Percentiles rank a stretch among this genome's conserved stretches.
phyloP scores from a whole-genome alignment of 208 protist species.

The Leishmania tarentolae region DNA sequence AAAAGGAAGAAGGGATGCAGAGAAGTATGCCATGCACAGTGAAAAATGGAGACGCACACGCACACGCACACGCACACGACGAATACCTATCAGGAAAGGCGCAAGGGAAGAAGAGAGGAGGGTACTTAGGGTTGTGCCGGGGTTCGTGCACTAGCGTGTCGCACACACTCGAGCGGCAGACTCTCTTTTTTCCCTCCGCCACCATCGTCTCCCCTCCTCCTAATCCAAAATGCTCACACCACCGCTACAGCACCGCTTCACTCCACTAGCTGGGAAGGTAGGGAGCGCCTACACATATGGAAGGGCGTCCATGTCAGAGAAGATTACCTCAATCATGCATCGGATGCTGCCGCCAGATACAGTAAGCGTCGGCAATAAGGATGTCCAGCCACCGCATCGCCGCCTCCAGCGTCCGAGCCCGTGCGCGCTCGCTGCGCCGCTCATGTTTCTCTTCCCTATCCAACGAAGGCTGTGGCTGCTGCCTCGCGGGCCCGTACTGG shows the following conservation, averaged over 20 bases:
- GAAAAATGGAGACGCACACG: neutral
- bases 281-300: neutral
- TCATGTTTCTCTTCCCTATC: neutral
- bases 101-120: neutral
- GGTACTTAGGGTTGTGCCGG: no score
- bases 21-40: neutral
- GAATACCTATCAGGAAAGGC: neutral
- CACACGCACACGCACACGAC: neutral
- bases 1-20: neutral
- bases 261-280: neutral
- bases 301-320: neutral
- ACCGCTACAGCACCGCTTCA: neutral
- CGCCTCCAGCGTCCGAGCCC: neutral
- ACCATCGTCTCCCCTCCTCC: neutral
- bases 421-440: no score
- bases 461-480: neutral
- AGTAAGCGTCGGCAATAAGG: conserved; percentile 61
- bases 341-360: conserved; percentile 40
- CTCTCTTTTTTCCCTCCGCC: neutral
- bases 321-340: neutral
- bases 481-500: conserved; percentile 9
- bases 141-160: no score
- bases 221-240: neutral
- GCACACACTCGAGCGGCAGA: neutral
- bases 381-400: conserved; percentile 58